phyloP scores from a whole-genome alignment of 345 rosid genomes.

The Psidium guajava region DNA sequence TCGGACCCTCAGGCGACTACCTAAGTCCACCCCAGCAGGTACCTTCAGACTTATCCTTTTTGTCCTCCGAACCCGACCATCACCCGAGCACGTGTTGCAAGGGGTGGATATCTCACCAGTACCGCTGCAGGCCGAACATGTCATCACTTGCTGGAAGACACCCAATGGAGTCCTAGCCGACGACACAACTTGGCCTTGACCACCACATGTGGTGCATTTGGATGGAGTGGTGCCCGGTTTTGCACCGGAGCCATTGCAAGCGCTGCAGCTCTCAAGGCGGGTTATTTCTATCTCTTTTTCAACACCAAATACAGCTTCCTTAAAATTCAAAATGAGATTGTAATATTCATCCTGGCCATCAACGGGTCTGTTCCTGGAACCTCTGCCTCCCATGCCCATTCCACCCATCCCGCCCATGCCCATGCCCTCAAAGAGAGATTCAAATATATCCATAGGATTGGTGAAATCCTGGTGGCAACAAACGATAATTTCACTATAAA shows the following conservation, averaged over 20 bases:
- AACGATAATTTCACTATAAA: conserved; percentile 2
- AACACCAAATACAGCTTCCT: conserved; percentile 90
- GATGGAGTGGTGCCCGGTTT: conserved; percentile 78
- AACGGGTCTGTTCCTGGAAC: conserved; percentile 65
- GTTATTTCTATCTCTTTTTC: conserved; percentile 94
- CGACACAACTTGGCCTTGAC: conserved; percentile 93
- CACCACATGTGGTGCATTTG: conserved; percentile 81
- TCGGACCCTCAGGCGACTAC: conserved; percentile 88
- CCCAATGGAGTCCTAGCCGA: conserved; percentile 92
- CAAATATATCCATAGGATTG: conserved; percentile 92
- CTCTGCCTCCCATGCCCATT: conserved; percentile 67
- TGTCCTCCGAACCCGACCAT: conserved; percentile 77
- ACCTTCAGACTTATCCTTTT: conserved; percentile 90
- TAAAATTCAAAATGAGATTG: conserved; percentile 63
- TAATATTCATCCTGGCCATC: conserved; percentile 93
- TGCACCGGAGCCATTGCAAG: conserved; percentile 89
- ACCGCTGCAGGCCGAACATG: conserved; percentile 79
- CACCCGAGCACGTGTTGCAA: conserved; percentile 78
- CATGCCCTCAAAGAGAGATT: conserved; percentile 85
- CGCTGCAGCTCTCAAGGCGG: conserved; percentile 75
- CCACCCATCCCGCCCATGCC: conserved; percentile 76
- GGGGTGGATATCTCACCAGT: conserved; percentile 72
- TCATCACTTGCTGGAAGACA: conserved; percentile 96
- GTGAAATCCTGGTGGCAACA: conserved; percentile 62
- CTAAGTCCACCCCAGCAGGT: conserved; percentile 92